Evolutionary conservation across 1,284 basidiomycete species (phyloP), one percentile per base, ranked within the genome.

Genomic region (Rhodotorula glutinis): DNA sequence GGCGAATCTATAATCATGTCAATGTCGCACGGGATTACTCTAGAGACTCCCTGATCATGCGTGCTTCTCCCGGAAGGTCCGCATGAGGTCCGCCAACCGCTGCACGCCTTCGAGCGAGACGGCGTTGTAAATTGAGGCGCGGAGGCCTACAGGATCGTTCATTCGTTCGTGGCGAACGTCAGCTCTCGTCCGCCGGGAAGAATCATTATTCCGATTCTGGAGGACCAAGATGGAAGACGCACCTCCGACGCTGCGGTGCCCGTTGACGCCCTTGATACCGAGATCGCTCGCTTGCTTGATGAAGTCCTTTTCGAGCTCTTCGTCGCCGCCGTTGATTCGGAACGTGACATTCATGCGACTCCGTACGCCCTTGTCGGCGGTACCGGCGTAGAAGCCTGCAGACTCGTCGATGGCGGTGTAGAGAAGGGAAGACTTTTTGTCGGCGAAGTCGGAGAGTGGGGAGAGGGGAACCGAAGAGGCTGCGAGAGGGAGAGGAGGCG

Each of bases 51-150:
- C 25, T 14, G 7, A 17, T 27, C 27, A 43, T 11, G n/a, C n/a
- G 47, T 58, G n/a, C 30, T 51, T 47, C 14, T 62, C 71, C 21
- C 49, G 49, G 60, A 83, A 83, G 16, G 76, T 73, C 46, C 78
- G 73, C 77, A 85, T 83, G 71, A 83, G 83, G 14, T 78, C 78
- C 56, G 80, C 81, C 33, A 85, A 74, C 23, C 75, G 77, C 67
- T 81, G 69, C 5, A 84, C 82, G 70, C 92, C 86, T 66, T 91
- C 87, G 71, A 93, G 87, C 2, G 89, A 89, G 69, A 98, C 84
- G 14, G 95, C 94, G 72, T 99, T 99, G 82, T 99, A 99, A 10
- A 98, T 81, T 25, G 92, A 96, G 7, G 90, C 86, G 23, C 96
- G 88, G 64, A 96, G 88, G 21, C 94, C 88, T 79, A 11, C 33